Percentiles rank a stretch among this genome's conserved stretches.
phyloP scores from a whole-genome alignment of 2,329 filamentous ascomycete species.

The Ophiocordyceps polyrhachis-furcata region DNA sequence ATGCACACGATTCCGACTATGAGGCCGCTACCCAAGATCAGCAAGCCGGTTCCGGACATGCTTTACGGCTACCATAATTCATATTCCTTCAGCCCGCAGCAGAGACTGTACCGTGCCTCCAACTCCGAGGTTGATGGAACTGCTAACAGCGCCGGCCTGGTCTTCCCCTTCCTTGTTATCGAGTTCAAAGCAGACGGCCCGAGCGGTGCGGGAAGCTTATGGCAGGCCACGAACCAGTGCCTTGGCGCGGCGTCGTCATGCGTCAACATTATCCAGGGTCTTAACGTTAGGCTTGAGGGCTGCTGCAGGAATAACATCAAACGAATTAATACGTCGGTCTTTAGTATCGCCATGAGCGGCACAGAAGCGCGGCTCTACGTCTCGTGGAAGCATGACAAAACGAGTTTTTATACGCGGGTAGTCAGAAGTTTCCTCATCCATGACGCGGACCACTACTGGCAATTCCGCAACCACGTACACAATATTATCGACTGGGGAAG shows the following conservation, averaged over 20 bases:
- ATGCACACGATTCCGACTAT: neutral
- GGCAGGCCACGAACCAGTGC: conserved; percentile 18
- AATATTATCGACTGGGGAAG: conserved; percentile 19
- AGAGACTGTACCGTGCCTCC: neutral
- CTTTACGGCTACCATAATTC: neutral
- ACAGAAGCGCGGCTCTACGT: conserved; percentile 15
- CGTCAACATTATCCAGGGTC: conserved; percentile 11
- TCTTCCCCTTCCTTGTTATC: conserved; percentile 4
- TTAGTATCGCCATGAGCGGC: conserved; percentile 15
- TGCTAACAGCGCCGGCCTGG: neutral
- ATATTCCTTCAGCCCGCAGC: neutral
- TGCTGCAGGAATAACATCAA: neutral
- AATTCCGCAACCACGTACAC: conserved; percentile 13
- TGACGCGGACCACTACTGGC: conserved; percentile 8
- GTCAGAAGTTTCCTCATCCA: conserved; percentile 4
- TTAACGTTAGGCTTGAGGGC: conserved; percentile 4
- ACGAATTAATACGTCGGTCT: conserved; percentile 10
- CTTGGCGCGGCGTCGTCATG: conserved; percentile 13
- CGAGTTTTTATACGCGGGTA: conserved; percentile 11
- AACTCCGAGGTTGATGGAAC: neutral
- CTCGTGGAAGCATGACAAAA: conserved; percentile 15
- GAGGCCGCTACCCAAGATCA: neutral
- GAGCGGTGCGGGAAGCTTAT: conserved; percentile 8
- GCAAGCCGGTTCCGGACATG: neutral
- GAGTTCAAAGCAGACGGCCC: conserved; percentile 9